A percentile compares a stretch with the other conserved stretches of the same genome.
Conservation (phyloP, 1,284 basidiomycete species). For the Cryptococcus neoformans region DNA sequence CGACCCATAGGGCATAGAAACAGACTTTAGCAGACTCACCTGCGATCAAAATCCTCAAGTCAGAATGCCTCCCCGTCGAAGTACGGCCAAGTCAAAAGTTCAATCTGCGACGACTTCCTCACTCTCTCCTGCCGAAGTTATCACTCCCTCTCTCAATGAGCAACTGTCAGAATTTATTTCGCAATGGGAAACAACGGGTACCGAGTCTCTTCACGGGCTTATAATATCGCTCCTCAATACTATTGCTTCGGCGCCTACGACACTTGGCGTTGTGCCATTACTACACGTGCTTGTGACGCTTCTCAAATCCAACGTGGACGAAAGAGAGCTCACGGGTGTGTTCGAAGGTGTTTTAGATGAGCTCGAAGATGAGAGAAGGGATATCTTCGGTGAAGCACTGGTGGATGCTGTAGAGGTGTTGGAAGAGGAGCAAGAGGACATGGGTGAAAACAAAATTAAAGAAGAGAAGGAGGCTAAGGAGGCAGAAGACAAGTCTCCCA, state of each 20-base stretch:
- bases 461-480: constrained; percentile 4
- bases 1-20: too few species aligned
- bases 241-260: neutral
- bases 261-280: constrained; percentile 10
- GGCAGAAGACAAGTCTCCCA: neutral
- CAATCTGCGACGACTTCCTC: neutral
- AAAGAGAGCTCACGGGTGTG: constrained; percentile 2
- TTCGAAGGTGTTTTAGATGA: constrained; percentile 5
- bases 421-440: constrained; percentile 14
- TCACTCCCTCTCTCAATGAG: too few species aligned
- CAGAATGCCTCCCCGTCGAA: constrained; percentile 1
- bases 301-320: constrained; percentile 9
- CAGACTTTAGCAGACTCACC: too few species aligned
- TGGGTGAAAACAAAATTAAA: constrained; percentile 6
- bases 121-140: too few species aligned
- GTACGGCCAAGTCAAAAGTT: constrained; percentile 8
- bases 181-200: constrained; percentile 9
- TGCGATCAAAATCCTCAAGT: neutral
- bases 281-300: constrained; percentile 10
- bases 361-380: constrained; percentile 12
- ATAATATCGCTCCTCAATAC: constrained; percentile 5
- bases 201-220: constrained; percentile 1
- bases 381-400: constrained; percentile 21
- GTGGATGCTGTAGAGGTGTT: constrained; percentile 26
- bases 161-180: too few species aligned